Conservation (phyloP, 352 stramenopile species). For the Phytophthora chlamydospora region DNA sequence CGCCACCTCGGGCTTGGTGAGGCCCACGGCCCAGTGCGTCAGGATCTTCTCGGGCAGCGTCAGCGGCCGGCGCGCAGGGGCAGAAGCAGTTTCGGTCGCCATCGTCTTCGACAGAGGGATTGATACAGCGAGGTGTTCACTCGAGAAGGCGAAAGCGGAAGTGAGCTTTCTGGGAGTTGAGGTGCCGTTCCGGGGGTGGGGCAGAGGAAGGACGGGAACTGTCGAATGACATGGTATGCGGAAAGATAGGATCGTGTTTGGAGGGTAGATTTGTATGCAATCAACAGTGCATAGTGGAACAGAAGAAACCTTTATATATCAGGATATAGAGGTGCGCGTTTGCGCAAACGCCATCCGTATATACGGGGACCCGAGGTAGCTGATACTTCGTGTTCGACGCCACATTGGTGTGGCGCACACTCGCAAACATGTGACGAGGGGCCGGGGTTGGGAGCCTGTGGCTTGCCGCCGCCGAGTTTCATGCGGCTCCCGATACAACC, state of each 20-base stretch:
- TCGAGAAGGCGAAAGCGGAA: slow-evolving; percentile 19
- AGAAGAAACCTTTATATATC: not conserved
- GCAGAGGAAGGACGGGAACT: slow-evolving; percentile 6
- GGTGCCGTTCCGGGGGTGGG: slow-evolving; percentile 31
- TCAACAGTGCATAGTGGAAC: not conserved
- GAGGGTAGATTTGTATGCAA: slow-evolving; percentile 8
- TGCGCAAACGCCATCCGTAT: slow-evolving; percentile 34
- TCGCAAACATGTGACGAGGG: slow-evolving; percentile 17
- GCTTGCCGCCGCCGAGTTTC: no score
- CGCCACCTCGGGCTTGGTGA: slow-evolving; percentile 64
- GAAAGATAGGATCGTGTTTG: not conserved
- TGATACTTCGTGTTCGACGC: not conserved
- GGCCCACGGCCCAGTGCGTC: slow-evolving; percentile 73
- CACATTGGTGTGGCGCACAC: slow-evolving; percentile 10
- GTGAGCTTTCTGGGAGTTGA: slow-evolving; percentile 18
- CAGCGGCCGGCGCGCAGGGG: slow-evolving; percentile 55
- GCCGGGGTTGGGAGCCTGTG: not conserved
- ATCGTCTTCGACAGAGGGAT: no score
- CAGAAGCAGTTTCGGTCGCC: slow-evolving; percentile 13
- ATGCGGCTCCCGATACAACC: no score
- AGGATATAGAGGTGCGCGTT: slow-evolving; percentile 5
- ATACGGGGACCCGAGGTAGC: not conserved
- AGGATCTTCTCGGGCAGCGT: slow-evolving; percentile 88
- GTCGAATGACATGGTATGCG: slow-evolving; percentile 7
- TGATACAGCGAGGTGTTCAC: not conserved